Base-by-base conservation (phyloP, 176 grass and related monocot genomes). In the Oryza coarctata region DNA sequence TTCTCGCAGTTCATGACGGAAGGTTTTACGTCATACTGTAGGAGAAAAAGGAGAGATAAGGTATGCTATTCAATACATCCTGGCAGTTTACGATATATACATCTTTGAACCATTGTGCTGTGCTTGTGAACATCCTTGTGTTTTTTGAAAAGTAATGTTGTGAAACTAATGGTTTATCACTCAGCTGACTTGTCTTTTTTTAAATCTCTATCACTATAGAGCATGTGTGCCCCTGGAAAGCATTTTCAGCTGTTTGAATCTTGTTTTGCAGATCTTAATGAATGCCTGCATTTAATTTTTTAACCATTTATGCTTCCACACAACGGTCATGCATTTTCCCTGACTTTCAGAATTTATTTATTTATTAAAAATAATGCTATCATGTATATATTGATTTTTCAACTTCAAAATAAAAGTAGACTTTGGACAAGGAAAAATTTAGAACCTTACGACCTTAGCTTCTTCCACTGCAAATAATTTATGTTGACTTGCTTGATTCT, bases 21-120 rank as follows among this genome's bases (percentile, higher is more conserved):
- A 94, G 74, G 93, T 49, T 99, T 99, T 86, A 92, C 86, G 30
- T 92, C 86, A 71, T 99, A 99, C 75, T 99, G 93, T 84, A 99
- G 88, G 77, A 94, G 97, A 86, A 99, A 99, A 92, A 96, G 97
- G 86, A 89, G 89, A 85, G 97, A 99, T 78, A 99, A 99, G 97
- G 97, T 99, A 84, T 68, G 60, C 68, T 69, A 32, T 83, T 82
- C 58, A 41, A 74, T 71, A 63, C n/a, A 68, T 89, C 58, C 28
- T 74, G 22, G 23, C 65, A 4, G 55, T 60, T 60, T 60, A 25
- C 22, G 55, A 60, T 69, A 38, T 80, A 73, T 49, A 69, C 66
- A 69, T 49, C 14, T 68, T 81, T 3, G 2, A 75, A 32, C 9
- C 73, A 13, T 66, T 65, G 34, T 72, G n/a, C 52, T 61, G 28